These are phyloP conservation scores for Cercospora zeae-maydis DNA, from an alignment of 2,329 filamentous ascomycete genomes.

Conservation along the genomic window DNA sequence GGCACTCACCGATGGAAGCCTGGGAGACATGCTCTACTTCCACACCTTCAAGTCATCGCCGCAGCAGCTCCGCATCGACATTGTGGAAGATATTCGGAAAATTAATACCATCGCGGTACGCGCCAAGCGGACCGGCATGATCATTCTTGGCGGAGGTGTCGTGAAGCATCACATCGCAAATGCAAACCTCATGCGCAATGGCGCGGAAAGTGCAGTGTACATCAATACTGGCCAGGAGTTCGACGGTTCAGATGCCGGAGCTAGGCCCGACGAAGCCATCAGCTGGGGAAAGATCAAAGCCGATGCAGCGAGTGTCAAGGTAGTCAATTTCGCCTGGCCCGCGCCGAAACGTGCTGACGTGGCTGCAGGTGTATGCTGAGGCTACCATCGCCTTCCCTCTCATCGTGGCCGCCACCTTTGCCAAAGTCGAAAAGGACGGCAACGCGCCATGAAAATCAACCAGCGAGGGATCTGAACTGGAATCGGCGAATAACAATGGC, in stretches of 20 bases:
- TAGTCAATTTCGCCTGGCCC: constrained; percentile 39
- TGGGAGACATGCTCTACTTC: constrained; percentile 98
- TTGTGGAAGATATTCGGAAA: constrained; percentile 86
- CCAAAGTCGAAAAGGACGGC: constrained; percentile 37
- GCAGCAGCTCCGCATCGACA: constrained; percentile 75
- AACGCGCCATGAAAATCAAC: constrained; percentile 4
- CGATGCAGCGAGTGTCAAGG: constrained; percentile 85
- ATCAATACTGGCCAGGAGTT: constrained; percentile 98
- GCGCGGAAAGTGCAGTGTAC: constrained; percentile 93
- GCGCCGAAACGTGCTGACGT: not conserved
- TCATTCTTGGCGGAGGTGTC: constrained; percentile 90
- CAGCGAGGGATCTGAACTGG: not conserved
- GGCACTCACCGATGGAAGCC: constrained; percentile 86
- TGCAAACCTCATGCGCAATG: constrained; percentile 94
- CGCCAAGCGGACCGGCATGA: constrained; percentile 87
- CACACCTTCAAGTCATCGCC: constrained; percentile 92
- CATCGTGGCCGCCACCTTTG: constrained; percentile 65
- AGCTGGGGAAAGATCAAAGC: constrained; percentile 98
- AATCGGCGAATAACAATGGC: constrained; percentile 4
- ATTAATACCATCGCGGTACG: constrained; percentile 90
- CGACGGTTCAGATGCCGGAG: constrained; percentile 93
- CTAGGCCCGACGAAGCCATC: constrained; percentile 90
- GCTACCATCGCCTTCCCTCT: constrained; percentile 65
- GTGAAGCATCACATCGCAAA: constrained; percentile 99
- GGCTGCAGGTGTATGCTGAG: constrained; percentile 57